Evolutionary conservation across 345 rosid genomes (phyloP), one percentile per base, ranked within the genome.

Genomic region (Excoecaria agallocha): DNA sequence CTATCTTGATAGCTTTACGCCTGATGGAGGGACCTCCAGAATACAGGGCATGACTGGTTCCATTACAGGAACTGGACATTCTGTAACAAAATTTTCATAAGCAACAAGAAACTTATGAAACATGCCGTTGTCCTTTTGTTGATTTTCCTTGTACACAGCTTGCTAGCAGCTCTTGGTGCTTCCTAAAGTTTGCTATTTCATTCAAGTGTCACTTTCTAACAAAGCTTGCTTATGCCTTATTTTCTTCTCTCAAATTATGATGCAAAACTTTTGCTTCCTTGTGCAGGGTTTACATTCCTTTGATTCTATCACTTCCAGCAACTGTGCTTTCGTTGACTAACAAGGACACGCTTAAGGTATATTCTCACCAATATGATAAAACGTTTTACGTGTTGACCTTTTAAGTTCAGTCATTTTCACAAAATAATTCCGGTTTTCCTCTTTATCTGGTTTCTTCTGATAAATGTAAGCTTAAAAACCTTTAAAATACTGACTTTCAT

Each of bases 271-370:
- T 76, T 75, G 25, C 54, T 17, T 82, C 46, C 45, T 73, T 61
- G 55, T 85, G 81, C 88, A 94, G 97, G 82, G 78, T 91, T 78
- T 79, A 91, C 71, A 87, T 93, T 79, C 98, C 99, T 8, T 81
- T 95, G 77, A 91, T 95, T 77, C 68, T 95, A 68, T 87, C 98
- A 61, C 88, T 90, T 79, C 94, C 99, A 74, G 88, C 89, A 38
- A 85, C 96, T 3, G 93, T 91, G 72, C 81, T 93, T 83, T 95
- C 99, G 12, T 75, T 95, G 88, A 80, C 93, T 15, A 91, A 88
- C 80, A 84, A 89, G 73, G 94, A 91, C 60, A 77, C 70, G 5
- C 82, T 95, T 69, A 86, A 90, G 96, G 99, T 95, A 12, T 76
- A 77, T 75, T 54, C 17, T 69, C 41, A 16, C 5, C 45, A 17